Evolutionary conservation across 2,329 filamentous ascomycete species (phyloP), one percentile per base, ranked within the genome.

Genomic region (Nectriaceae sp.): DNA sequence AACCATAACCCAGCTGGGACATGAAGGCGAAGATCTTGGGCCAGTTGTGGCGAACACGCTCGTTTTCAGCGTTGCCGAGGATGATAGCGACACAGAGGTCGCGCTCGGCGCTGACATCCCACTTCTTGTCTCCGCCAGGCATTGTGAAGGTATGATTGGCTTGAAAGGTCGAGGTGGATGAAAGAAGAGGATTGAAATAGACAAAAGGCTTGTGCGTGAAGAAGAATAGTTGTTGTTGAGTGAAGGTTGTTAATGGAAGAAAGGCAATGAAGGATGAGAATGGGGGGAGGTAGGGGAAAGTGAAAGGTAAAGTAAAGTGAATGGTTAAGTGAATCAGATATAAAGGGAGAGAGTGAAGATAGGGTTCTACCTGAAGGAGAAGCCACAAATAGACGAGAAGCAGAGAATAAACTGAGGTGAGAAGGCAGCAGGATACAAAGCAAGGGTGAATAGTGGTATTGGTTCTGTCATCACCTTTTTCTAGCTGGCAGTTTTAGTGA

Each of bases 71-170:
- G 43, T 53, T 59, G 44, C 57, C 52, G 45, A 64, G 44, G 44
- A 71, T 63, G 43, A 71, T 55, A 40, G 70, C 64, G 33, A 72
- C 61, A 52, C 66, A 70, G 49, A 73, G 68, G 42, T 73, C 70
- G 6, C 64, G 66, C 56, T 73, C 69, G n/a, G 65, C 67, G 13
- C 53, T 44, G 18, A 52, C 47, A 13, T 66, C 65, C 70, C 70
- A 73, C 49, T 69, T 71, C 61, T 71, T 72, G 31, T 67, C 65
- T 2, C 49, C 15, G 5, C 50, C 53, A 49, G 60, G 57, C 65
- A 65, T 67, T 11, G 5, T 46, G 46, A 42, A 6, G 33, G 33
- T n/a, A 36, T 36, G 16, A 36, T 36, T 6, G 24, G 13, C 6
- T 6, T 13, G 13, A 29, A 29, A 29, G 13, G 24, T 29, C n/a